Percentiles rank a stretch among this genome's conserved stretches.
phyloP scores from a whole-genome alignment of 352 stramenopile genomes.

The Phytopythium litorale region DNA sequence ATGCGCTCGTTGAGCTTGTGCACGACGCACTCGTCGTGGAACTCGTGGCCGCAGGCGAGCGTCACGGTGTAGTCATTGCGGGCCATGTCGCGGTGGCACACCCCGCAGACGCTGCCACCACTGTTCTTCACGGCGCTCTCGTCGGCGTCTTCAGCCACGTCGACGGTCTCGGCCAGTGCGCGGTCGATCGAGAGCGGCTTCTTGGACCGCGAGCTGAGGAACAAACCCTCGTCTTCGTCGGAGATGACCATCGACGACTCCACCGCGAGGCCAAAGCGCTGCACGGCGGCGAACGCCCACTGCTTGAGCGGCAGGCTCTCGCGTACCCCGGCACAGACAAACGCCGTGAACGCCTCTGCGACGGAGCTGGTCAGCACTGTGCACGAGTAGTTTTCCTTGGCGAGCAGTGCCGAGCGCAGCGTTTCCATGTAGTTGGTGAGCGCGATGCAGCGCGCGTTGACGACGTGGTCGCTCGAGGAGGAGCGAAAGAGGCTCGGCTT shows the following conservation, averaged over 20 bases:
- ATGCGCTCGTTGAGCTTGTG: slow-evolving; percentile 35
- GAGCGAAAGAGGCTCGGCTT: slow-evolving; percentile 19
- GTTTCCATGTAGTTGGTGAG: slow-evolving; percentile 28
- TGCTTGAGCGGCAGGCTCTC: slow-evolving; percentile 22
- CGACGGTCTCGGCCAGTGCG: background rate
- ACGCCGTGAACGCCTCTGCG: slow-evolving; percentile 17
- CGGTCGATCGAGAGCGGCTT: background rate
- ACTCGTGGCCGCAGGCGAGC: slow-evolving; percentile 35
- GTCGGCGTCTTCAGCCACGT: background rate
- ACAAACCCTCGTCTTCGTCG: slow-evolving; percentile 14
- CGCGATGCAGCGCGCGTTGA: slow-evolving; percentile 20
- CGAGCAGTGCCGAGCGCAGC: slow-evolving; percentile 23
- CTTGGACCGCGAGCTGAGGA: background rate
- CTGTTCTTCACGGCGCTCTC: background rate
- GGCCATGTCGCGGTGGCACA: slow-evolving; percentile 16
- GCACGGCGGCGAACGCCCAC: slow-evolving; percentile 18
- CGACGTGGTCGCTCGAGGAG: slow-evolving; percentile 14
- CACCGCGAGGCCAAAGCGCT: slow-evolving; percentile 13
- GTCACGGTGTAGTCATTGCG: slow-evolving; percentile 18
- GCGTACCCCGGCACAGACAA: slow-evolving; percentile 16
- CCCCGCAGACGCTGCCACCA: slow-evolving; percentile 4
- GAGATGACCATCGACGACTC: slow-evolving; percentile 16
- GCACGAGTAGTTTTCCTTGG: slow-evolving; percentile 24
- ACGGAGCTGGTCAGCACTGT: slow-evolving; percentile 14
- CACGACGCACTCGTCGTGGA: slow-evolving; percentile 54